phyloP scores from a whole-genome alignment of 805 yeast genomes.

The Candida awuae region DNA sequence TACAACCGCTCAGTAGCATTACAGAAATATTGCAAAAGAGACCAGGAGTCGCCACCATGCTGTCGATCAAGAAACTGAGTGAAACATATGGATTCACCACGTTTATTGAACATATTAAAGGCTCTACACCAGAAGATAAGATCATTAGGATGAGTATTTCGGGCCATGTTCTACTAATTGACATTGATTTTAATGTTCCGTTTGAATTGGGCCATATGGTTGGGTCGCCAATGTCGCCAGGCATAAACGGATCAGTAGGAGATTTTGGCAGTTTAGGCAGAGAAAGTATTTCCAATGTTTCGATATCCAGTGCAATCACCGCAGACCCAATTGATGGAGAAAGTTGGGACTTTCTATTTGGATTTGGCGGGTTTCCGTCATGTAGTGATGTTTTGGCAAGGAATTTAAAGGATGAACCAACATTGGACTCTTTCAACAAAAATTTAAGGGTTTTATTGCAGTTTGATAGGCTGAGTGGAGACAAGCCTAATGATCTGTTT shows the following conservation, averaged over 20 bases:
- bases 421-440: constrained; percentile 28
- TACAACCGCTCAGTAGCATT: constrained; percentile 26
- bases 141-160: constrained; percentile 23
- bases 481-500: constrained; percentile 27
- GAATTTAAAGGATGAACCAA: constrained; percentile 22
- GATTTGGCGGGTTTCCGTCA: constrained; percentile 17
- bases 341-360: constrained; percentile 22
- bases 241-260: constrained; percentile 1
- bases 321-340: constrained; percentile 21
- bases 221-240: constrained; percentile 9
- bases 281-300: constrained; percentile 17
- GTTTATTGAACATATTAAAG: constrained; percentile 6
- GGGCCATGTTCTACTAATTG: constrained; percentile 30
- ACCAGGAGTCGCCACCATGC: constrained; percentile 30
- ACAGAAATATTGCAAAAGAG: constrained; percentile 28
- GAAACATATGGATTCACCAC: constrained; percentile 32
- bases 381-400: constrained; percentile 21
- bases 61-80: constrained; percentile 28
- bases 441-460: constrained; percentile 27
- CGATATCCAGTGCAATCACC: constrained; percentile 27
- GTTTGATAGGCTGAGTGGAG: constrained; percentile 26
- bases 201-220: neutral
- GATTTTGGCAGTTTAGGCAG: neutral
- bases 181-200: constrained; percentile 27
- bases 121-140: neutral